phyloP scores from a whole-genome alignment of 2,329 filamentous ascomycete genomes.

The Scedosporium aurantiacum region DNA sequence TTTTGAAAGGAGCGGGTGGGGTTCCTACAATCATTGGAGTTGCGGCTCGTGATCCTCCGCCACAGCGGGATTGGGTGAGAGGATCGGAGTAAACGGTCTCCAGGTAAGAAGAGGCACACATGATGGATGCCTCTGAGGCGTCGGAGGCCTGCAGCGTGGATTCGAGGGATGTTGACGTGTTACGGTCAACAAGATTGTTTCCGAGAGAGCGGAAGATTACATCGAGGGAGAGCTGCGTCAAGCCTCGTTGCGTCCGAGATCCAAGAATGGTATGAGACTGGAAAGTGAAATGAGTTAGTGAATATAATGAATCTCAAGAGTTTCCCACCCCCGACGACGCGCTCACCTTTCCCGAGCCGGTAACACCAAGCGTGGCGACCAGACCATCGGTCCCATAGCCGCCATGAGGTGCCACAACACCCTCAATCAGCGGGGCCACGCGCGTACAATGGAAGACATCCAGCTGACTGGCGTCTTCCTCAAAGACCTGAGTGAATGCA shows the following conservation, averaged over 20 bases:
- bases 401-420: constrained; percentile 62
- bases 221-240: constrained; percentile 87
- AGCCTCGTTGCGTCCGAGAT: constrained; percentile 71
- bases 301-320: constrained; percentile 3
- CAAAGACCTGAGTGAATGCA: constrained; percentile 86
- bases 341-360: constrained; percentile 84
- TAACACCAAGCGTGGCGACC: constrained; percentile 84
- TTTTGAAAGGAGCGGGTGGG: constrained; percentile 14
- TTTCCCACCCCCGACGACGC: background rate
- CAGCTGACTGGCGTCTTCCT: constrained; percentile 72
- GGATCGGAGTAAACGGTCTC: constrained; percentile 66
- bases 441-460: constrained; percentile 77
- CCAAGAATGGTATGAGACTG: constrained; percentile 95
- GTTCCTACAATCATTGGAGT: constrained; percentile 58
- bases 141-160: constrained; percentile 68
- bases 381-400: constrained; percentile 79
- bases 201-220: constrained; percentile 76
- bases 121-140: constrained; percentile 67
- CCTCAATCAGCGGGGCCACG: constrained; percentile 64
- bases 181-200: constrained; percentile 55
- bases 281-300: background rate
- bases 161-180: constrained; percentile 49
- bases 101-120: constrained; percentile 64
- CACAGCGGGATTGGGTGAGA: constrained; percentile 36
- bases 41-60: constrained; percentile 46